Evolutionary conservation across 176 grass and related monocot genomes (phyloP).

Genomic region (Rhipidocladum racemiflorum): DNA sequence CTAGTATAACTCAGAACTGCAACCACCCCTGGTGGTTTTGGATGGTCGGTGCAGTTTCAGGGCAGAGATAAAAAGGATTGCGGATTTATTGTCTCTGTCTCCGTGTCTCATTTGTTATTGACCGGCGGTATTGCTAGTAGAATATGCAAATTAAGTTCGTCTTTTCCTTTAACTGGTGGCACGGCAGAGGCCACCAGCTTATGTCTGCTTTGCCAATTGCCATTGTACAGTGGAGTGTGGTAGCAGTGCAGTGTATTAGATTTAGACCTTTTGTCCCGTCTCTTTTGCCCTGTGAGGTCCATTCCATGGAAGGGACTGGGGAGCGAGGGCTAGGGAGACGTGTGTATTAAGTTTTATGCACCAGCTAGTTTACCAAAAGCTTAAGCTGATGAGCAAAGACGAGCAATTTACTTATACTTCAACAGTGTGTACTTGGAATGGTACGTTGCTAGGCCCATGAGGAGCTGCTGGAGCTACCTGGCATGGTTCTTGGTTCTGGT

Average conservation of each 20-base stretch:
- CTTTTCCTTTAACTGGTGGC: conserved; percentile 17
- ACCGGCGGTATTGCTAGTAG: neutral
- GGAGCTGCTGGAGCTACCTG: neutral
- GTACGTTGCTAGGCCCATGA: conserved; percentile 5
- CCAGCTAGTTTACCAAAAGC: too few relatives aligned
- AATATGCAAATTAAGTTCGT: conserved; percentile 14
- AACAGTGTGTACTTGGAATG: conserved; percentile 14
- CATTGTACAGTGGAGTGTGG: neutral
- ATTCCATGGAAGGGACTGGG: neutral
- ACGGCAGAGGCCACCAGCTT: conserved; percentile 14
- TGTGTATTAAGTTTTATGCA: too few relatives aligned
- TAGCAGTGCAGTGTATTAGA: neutral
- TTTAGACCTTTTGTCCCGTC: conserved; percentile 8
- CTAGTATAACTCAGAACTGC: neutral
- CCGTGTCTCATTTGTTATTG: neutral
- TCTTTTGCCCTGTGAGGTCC: conserved; percentile 13
- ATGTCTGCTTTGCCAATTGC: conserved; percentile 29
- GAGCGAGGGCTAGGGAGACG: neutral
- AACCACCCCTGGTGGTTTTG: neutral
- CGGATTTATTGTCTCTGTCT: neutral
- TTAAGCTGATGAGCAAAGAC: too few relatives aligned
- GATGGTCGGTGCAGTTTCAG: neutral
- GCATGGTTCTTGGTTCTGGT: neutral
- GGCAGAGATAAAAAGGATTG: neutral
- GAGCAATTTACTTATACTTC: too few relatives aligned